Percentiles rank a stretch among this genome's conserved stretches.
phyloP scores from a whole-genome alignment of 2,329 filamentous ascomycete species.

The Ophiocordyceps camponoti-floridani region DNA sequence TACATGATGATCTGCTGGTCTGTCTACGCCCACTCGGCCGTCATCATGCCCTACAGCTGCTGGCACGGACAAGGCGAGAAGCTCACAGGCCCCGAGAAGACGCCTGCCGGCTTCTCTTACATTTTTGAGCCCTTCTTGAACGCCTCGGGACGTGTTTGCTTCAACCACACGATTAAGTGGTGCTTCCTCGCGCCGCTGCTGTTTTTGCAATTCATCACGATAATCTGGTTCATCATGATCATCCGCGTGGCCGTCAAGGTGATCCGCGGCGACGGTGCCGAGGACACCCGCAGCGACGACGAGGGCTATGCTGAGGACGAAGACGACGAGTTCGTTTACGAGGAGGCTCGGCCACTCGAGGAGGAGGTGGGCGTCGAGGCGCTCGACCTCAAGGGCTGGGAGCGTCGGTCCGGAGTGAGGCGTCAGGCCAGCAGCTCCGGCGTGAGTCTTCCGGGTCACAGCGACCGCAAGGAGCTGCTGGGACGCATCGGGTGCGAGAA shows the following conservation, averaged over 20 bases:
- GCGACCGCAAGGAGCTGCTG: slow-evolving; percentile 64
- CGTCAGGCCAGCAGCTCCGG: slow-evolving; percentile 34
- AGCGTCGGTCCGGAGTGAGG: slow-evolving; percentile 35
- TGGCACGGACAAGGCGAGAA: slow-evolving; percentile 42
- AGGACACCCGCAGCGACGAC: slow-evolving; percentile 77
- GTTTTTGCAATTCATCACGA: slow-evolving; percentile 59
- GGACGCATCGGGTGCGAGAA: slow-evolving; percentile 74
- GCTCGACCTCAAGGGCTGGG: slow-evolving; percentile 48
- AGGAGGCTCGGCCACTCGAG: slow-evolving; percentile 41
- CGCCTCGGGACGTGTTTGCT: slow-evolving; percentile 61
- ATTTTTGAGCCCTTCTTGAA: slow-evolving; percentile 58
- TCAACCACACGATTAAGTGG: slow-evolving; percentile 55
- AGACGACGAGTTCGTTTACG: slow-evolving; percentile 34
- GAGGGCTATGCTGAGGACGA: slow-evolving; percentile 56
- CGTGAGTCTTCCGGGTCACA: slow-evolving; percentile 51
- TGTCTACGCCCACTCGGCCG: slow-evolving; percentile 48
- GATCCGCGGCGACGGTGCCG: slow-evolving; percentile 55
- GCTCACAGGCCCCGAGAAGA: slow-evolving; percentile 32
- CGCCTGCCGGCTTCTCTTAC: slow-evolving; percentile 37
- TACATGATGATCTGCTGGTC: slow-evolving; percentile 73
- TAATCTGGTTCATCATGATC: slow-evolving; percentile 86
- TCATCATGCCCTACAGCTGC: slow-evolving; percentile 49
- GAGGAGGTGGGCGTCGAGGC: slow-evolving; percentile 61
- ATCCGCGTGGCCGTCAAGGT: slow-evolving; percentile 67
- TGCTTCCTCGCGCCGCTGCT: slow-evolving; percentile 62